Percentiles rank a stretch among this genome's conserved stretches.
Conservation (phyloP, 805 yeast species). For the Metschnikowia proteae region DNA sequence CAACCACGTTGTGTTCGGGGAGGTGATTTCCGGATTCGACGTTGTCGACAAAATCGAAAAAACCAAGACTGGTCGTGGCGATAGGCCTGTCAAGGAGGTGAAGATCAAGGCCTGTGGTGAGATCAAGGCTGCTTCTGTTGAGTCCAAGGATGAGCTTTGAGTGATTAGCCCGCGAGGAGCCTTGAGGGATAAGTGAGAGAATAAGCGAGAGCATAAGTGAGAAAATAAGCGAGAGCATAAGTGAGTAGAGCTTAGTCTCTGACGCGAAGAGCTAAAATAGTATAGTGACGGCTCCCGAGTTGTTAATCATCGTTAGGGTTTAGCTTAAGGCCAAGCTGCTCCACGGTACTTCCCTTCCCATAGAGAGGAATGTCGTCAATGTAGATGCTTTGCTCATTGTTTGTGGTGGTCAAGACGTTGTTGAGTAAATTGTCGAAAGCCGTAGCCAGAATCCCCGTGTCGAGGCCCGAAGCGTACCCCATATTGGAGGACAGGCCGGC, state of each 20-base stretch:
- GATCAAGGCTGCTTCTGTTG: constrained; percentile 33
- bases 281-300: no score
- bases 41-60: constrained; percentile 71
- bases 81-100: constrained; percentile 66
- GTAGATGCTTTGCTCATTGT: constrained; percentile 24
- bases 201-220: no score
- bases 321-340: constrained; percentile 30
- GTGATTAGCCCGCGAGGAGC: not conserved
- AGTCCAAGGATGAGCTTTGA: constrained; percentile 30
- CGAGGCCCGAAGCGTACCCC: constrained; percentile 9
- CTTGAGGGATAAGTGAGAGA: no score
- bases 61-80: constrained; percentile 65
- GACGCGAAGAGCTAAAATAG: not conserved
- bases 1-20: constrained; percentile 94
- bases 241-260: not conserved
- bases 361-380: constrained; percentile 38
- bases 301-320: constrained; percentile 20
- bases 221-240: no score
- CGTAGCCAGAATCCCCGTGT: constrained; percentile 25
- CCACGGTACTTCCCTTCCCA: constrained; percentile 39
- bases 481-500: constrained; percentile 9
- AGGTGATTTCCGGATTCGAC: constrained; percentile 85
- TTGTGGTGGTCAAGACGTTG: constrained; percentile 20
- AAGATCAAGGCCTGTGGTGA: constrained; percentile 72
- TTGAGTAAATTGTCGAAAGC: constrained; percentile 32